A percentile compares a stretch with the other conserved stretches of the same genome.
Conservation (phyloP, 2,329 filamentous ascomycete genomes). For the Alternaria alternata region DNA sequence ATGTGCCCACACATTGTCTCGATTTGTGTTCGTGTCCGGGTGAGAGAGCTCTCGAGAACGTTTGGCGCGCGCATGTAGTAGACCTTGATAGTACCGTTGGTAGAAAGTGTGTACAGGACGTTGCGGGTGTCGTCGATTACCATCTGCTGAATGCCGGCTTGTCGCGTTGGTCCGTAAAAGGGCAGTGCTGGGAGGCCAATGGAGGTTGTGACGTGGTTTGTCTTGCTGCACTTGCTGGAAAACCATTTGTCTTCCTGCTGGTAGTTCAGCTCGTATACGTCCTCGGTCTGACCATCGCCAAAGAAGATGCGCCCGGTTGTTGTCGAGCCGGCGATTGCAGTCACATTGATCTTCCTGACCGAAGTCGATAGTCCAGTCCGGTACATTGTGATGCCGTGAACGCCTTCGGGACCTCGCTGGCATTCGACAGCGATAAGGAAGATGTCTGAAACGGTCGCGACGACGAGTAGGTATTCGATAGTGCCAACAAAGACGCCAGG, state of each 20-base stretch:
- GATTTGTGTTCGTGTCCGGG: conserved; percentile 61
- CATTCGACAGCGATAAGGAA: conserved; percentile 83
- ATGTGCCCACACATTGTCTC: conserved; percentile 84
- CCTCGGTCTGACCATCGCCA: conserved; percentile 78
- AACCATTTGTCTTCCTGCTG: conserved; percentile 99
- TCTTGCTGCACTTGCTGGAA: conserved; percentile 82
- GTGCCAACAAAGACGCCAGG: conserved; percentile 84
- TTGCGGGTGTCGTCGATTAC: conserved; percentile 87
- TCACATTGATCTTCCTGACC: conserved; percentile 78
- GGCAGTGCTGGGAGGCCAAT: conserved; percentile 64
- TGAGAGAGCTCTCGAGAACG: conserved; percentile 63
- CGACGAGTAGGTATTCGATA: conserved; percentile 87
- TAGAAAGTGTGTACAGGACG: conserved; percentile 90
- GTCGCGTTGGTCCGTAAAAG: conserved; percentile 34
- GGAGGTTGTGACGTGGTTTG: conserved; percentile 82
- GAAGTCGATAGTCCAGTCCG: conserved; percentile 86
- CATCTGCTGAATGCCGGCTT: conserved; percentile 78
- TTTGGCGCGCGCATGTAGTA: conserved; percentile 79
- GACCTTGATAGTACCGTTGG: conserved; percentile 84
- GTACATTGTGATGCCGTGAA: conserved; percentile 79
- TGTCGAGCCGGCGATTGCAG: conserved; percentile 77
- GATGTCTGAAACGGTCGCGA: conserved; percentile 86
- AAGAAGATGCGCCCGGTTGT: conserved; percentile 93
- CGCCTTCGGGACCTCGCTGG: conserved; percentile 70
- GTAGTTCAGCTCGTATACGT: conserved; percentile 93